phyloP scores from a whole-genome alignment of 2,329 filamentous ascomycete genomes.

The Volutella citrinella region DNA sequence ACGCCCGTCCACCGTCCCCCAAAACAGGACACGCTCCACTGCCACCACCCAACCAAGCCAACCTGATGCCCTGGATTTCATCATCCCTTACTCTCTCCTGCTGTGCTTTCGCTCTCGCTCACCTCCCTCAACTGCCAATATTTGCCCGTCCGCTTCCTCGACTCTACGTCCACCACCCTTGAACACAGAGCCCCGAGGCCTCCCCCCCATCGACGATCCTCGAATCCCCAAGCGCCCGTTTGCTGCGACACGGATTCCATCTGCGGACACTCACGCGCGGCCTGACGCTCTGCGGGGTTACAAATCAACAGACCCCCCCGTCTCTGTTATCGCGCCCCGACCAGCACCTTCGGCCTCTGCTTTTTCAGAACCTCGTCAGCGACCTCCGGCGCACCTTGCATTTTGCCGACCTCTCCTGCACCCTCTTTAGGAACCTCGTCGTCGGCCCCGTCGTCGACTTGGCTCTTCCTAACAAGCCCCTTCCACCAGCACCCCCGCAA shows the following conservation, averaged over 20 bases:
- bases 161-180: conserved; percentile 12
- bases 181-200: conserved; percentile 7
- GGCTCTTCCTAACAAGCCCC: conserved; percentile 7
- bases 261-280: too few relatives aligned
- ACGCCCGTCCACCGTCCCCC: conserved; percentile 10
- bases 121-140: conserved; percentile 14
- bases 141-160: conserved; percentile 18
- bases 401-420: conserved; percentile 6
- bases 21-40: conserved; percentile 4
- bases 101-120: too few relatives aligned
- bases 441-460: conserved; percentile 13
- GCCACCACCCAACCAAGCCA: conserved; percentile 15
- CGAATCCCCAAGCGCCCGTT: too few relatives aligned
- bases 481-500: conserved; percentile 16
- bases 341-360: conserved; percentile 13
- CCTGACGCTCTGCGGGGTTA: conserved; percentile 30
- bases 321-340: too few relatives aligned
- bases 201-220: conserved; percentile 15
- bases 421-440: conserved; percentile 8
- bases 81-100: conserved; percentile 24
- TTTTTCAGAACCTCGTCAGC: conserved; percentile 18
- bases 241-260: too few relatives aligned
- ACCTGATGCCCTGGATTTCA: conserved; percentile 24
- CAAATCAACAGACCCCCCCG: conserved; percentile 26
- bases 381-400: conserved; percentile 9